These are phyloP conservation scores for Colletotrichum eremochloae DNA, from an alignment of 2,329 filamentous ascomycete species.

Conservation along the genomic window DNA sequence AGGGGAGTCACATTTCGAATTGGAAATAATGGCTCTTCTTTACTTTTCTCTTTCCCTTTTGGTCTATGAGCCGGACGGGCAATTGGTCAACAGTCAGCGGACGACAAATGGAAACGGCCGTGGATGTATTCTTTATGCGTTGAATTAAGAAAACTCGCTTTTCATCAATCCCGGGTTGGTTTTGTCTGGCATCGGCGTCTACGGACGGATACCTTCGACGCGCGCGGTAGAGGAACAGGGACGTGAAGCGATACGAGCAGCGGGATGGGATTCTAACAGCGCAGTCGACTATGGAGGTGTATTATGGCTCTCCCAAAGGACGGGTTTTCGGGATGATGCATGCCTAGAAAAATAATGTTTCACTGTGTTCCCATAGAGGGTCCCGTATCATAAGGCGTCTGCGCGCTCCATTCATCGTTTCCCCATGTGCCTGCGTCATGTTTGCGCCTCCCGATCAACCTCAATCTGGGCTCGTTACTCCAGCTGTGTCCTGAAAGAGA, in stretches of 20 bases:
- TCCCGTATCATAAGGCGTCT: background rate
- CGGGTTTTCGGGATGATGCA: conserved; percentile 8
- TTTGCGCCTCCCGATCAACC: background rate
- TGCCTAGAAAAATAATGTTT: background rate
- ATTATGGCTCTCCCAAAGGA: background rate
- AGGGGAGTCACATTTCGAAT: conserved; percentile 30
- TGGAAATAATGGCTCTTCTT: conserved; percentile 5
- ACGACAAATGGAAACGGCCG: background rate
- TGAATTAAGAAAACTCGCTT: background rate
- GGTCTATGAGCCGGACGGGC: background rate
- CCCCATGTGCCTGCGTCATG: conserved; percentile 8
- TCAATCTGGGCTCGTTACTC: background rate
- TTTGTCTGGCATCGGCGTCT: conserved; percentile 39
- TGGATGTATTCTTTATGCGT: conserved; percentile 36
- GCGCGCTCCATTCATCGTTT: background rate
- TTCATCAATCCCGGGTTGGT: conserved; percentile 13
- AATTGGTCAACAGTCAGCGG: conserved; percentile 13
- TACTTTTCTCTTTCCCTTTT: background rate
- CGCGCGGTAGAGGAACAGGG: conserved; percentile 20
- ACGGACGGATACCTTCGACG: conserved; percentile 38
- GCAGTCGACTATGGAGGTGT: conserved; percentile 1
- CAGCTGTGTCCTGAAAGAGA: background rate
- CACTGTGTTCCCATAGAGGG: background rate
- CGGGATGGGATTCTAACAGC: background rate
- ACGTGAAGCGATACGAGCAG: conserved; percentile 2